phyloP scores from a whole-genome alignment of 2,329 filamentous ascomycete species.

The Fusarium veterinarium region DNA sequence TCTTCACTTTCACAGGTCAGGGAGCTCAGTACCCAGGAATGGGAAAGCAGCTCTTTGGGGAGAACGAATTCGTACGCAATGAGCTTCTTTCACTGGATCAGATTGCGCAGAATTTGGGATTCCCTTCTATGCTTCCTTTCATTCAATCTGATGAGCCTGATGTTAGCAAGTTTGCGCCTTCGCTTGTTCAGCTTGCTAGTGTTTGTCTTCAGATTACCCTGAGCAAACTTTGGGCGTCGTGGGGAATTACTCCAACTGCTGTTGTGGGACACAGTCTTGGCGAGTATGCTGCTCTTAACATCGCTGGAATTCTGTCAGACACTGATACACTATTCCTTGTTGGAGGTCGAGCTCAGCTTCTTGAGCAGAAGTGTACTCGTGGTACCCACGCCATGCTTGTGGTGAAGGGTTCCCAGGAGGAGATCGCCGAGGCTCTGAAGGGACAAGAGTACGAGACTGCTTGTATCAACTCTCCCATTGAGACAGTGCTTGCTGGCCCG shows the following conservation, averaged over 20 bases:
- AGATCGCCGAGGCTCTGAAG: constrained; percentile 7
- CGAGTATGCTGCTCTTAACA: constrained; percentile 60
- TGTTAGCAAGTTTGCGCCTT: constrained; percentile 31
- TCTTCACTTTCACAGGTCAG: constrained; percentile 60
- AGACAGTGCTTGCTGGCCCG: constrained; percentile 61
- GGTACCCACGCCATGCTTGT: constrained; percentile 52
- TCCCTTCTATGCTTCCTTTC: constrained; percentile 50
- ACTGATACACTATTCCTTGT: constrained; percentile 72
- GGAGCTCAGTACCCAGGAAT: constrained; percentile 51
- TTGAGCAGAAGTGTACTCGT: constrained; percentile 64
- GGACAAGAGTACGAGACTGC: constrained; percentile 52
- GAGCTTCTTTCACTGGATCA: constrained; percentile 50
- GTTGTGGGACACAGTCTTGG: constrained; percentile 61
- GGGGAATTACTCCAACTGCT: constrained; percentile 55
- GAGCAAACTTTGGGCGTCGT: constrained; percentile 53
- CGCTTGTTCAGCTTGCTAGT: constrained; percentile 53
- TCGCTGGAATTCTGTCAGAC: constrained; percentile 71
- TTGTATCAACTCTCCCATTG: constrained; percentile 73
- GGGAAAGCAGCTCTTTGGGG: constrained; percentile 49
- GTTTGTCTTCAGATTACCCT: constrained; percentile 57
- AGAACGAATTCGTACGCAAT: constrained; percentile 47
- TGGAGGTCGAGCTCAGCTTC: constrained; percentile 66
- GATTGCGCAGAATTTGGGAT: constrained; percentile 47
- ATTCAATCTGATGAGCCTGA: constrained; percentile 26
- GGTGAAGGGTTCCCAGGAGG: constrained; percentile 41